A percentile compares a stretch with the other conserved stretches of the same genome.
phyloP scores from a whole-genome alignment of 768 basidiomycete species.

The Panus rudis region DNA sequence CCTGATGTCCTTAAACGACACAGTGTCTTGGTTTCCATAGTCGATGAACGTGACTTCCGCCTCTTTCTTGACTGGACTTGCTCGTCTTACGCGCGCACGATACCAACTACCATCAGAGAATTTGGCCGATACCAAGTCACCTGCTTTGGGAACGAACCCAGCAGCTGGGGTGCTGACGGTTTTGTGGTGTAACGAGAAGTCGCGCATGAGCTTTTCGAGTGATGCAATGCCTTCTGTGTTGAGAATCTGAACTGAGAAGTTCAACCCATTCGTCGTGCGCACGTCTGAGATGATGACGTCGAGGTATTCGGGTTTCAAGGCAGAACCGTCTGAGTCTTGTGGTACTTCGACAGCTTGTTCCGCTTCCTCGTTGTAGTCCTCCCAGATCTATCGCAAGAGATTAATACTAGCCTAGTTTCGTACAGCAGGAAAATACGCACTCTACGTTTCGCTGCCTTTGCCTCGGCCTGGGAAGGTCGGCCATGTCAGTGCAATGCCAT shows the following conservation, averaged over 20 bases:
- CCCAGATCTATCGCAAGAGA: constrained; percentile 63
- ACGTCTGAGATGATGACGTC: constrained; percentile 92
- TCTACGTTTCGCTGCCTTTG: constrained; percentile 71
- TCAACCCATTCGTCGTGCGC: constrained; percentile 63
- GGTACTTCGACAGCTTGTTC: constrained; percentile 46
- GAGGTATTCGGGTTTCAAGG: constrained; percentile 78
- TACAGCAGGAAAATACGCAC: constrained; percentile 38
- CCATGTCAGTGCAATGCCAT: background rate
- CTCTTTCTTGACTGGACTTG: constrained; percentile 86
- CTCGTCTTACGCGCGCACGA: constrained; percentile 82
- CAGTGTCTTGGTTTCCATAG: constrained; percentile 89
- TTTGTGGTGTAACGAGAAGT: constrained; percentile 84
- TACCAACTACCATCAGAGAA: constrained; percentile 96
- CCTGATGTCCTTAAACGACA: constrained; percentile 77
- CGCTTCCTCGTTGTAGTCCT: constrained; percentile 70
- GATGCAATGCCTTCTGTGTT: constrained; percentile 90
- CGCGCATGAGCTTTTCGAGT: constrained; percentile 89
- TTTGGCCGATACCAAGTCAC: constrained; percentile 90
- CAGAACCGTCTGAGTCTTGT: constrained; percentile 37
- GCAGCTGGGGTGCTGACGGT: constrained; percentile 48
- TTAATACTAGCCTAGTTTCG: background rate
- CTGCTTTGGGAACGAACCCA: constrained; percentile 74
- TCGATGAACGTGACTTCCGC: constrained; percentile 94
- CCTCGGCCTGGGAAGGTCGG: constrained; percentile 48
- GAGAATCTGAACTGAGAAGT: constrained; percentile 89